phyloP scores from a whole-genome alignment of 129 eudicot species.

The Pseudognaphalium luteoalbum region DNA sequence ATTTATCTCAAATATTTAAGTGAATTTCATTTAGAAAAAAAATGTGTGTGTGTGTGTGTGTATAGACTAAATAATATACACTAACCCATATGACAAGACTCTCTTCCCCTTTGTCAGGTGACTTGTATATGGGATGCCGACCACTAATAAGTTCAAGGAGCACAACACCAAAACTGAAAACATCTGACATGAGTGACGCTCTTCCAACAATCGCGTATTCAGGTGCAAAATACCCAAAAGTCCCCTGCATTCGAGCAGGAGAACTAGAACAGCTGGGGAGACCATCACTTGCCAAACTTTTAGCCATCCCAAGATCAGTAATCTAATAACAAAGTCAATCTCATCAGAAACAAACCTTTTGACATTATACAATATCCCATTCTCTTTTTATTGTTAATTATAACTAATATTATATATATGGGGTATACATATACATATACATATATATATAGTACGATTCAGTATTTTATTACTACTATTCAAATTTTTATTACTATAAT shows the following conservation, averaged over 20 bases:
- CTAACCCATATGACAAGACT: constrained; percentile 96
- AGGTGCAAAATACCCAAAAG: constrained; percentile 97
- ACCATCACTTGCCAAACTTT: constrained; percentile 76
- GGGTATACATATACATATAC: no score
- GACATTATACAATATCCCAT: not conserved
- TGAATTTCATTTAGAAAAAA: not conserved
- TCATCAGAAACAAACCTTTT: constrained; percentile 5
- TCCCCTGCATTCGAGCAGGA: constrained; percentile 95
- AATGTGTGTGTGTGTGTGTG: not conserved
- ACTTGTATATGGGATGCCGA: constrained; percentile 63
- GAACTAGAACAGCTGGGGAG: constrained; percentile 75
- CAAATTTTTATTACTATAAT: no score
- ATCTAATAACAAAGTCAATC: constrained; percentile 43
- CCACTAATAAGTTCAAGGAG: constrained; percentile 89
- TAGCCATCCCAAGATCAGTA: constrained; percentile 97
- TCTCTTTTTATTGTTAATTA: not conserved
- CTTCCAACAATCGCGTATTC: constrained; percentile 86
- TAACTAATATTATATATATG: not conserved
- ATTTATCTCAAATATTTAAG: not conserved
- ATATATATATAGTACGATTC: no score
- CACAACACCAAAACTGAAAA: constrained; percentile 96
- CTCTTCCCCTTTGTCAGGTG: constrained; percentile 62
- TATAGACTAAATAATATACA: not conserved
- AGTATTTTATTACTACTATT: no score
- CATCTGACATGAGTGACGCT: constrained; percentile 88